These are phyloP conservation scores for Dissophora ornata DNA, from an alignment of 192 early-diverging fungal species.

Conservation along the genomic window DNA sequence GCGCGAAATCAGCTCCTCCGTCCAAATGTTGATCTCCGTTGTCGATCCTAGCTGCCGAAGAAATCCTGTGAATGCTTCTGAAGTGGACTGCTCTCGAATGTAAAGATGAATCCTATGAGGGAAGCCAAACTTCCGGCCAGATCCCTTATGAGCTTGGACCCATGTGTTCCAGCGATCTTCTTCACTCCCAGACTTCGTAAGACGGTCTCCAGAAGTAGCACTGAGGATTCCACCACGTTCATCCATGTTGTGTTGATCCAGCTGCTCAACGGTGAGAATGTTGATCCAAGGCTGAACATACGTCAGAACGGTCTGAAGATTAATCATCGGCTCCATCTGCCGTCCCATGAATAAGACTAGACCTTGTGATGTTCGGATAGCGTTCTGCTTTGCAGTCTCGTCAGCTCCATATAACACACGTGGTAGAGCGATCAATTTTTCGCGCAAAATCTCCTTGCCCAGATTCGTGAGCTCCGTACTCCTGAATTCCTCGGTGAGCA, in stretches of 20 bases:
- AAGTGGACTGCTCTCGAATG: constrained; percentile 31
- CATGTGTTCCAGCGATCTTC: constrained; percentile 20
- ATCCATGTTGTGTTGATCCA: constrained; percentile 52
- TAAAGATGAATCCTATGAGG: constrained; percentile 40
- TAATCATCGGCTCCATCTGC: constrained; percentile 30
- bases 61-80: constrained; percentile 24
- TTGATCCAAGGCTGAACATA: constrained; percentile 39
- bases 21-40: constrained; percentile 29
- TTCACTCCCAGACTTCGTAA: not conserved
- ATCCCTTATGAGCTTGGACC: constrained; percentile 15
- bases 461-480: constrained; percentile 3
- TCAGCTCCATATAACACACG: constrained; percentile 32
- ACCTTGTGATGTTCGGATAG: constrained; percentile 18
- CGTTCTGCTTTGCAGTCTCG: constrained; percentile 26
- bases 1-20: constrained; percentile 20
- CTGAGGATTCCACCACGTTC: constrained; percentile 31
- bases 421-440: constrained; percentile 25
- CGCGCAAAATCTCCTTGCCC: constrained; percentile 38
- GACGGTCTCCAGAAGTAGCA: not conserved
- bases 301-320: constrained; percentile 17
- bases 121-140: constrained; percentile 42
- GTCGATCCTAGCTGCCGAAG: constrained; percentile 38
- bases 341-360: constrained; percentile 24
- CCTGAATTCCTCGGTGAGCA: constrained; percentile 8
- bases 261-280: constrained; percentile 28